Conservation (phyloP, 768 basidiomycete species). For the Vishniacozyma victoriae region DNA sequence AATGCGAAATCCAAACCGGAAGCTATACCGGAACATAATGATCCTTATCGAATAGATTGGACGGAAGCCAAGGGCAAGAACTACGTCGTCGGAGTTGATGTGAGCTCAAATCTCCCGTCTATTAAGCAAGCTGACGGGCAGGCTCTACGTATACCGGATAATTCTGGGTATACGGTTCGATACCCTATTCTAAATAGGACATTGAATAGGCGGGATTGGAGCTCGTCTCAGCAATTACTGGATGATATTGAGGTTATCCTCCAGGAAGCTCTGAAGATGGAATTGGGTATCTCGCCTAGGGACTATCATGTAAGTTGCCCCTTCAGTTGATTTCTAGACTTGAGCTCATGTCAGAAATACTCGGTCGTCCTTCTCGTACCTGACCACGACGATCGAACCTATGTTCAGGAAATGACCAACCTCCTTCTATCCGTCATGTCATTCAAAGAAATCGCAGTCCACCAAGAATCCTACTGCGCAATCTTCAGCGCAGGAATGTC, state of each 20-base stretch:
- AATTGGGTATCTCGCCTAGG: slow-evolving; percentile 21
- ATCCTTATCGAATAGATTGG: slow-evolving; percentile 80
- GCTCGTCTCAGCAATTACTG: slow-evolving; percentile 57
- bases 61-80: slow-evolving; percentile 59
- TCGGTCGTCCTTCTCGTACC: slow-evolving; percentile 84
- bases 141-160: slow-evolving; percentile 51
- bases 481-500: slow-evolving; percentile 94
- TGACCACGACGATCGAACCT: slow-evolving; percentile 79
- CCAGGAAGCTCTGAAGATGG: slow-evolving; percentile 51
- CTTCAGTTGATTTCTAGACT: neutral
- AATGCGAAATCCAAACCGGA: slow-evolving; percentile 81
- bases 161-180: slow-evolving; percentile 64
- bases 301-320: slow-evolving; percentile 29
- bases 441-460: slow-evolving; percentile 86
- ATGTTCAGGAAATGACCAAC: slow-evolving; percentile 70
- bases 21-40: slow-evolving; percentile 75
- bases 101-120: slow-evolving; percentile 7
- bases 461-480: slow-evolving; percentile 92
- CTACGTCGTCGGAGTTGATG: slow-evolving; percentile 28
- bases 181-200: slow-evolving; percentile 76
- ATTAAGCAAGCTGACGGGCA: slow-evolving; percentile 4
- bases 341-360: slow-evolving; percentile 57
- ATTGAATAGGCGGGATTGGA: slow-evolving; percentile 76
- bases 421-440: slow-evolving; percentile 71
- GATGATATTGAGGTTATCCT: slow-evolving; percentile 74